Evolutionary conservation across 75 land plant genomes (phyloP).

Genomic region (Picea sitchensis): DNA sequence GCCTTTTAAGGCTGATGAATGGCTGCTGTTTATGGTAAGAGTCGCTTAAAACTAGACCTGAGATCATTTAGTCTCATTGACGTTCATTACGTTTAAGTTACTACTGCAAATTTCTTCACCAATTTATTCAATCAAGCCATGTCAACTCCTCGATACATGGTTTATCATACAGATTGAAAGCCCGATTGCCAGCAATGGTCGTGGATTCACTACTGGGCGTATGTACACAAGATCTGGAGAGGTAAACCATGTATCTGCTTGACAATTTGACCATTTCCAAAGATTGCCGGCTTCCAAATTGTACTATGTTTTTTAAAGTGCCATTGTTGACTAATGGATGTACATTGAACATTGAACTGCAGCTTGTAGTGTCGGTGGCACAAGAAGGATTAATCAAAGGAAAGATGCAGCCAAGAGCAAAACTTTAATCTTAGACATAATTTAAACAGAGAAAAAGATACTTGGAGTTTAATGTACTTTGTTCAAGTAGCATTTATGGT

Average conservation of each 20-base stretch:
- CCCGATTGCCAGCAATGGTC: constrained; percentile 60
- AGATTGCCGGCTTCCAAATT: not conserved
- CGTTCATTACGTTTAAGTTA: not conserved
- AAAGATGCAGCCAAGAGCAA: constrained; percentile 3
- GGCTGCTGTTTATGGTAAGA: constrained; percentile 82
- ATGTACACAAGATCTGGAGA: constrained; percentile 82
- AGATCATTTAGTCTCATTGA: no score
- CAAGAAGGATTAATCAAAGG: constrained; percentile 77
- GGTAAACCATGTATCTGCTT: constrained; percentile 33
- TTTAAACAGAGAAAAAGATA: not conserved
- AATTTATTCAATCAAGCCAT: not conserved
- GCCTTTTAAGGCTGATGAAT: constrained; percentile 90
- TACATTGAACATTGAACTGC: constrained; percentile 12
- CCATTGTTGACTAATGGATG: not conserved
- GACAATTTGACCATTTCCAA: not conserved
- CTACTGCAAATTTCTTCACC: not conserved
- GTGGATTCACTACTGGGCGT: constrained; percentile 69
- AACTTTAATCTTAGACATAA: not conserved
- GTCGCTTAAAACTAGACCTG: not conserved
- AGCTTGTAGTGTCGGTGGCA: constrained; percentile 73
- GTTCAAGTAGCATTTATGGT: no score
- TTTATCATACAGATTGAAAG: constrained; percentile 44
- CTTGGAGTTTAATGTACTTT: no score
- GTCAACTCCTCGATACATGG: not conserved
- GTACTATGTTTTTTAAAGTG: not conserved